phyloP scores from a whole-genome alignment of 1,139 yeast genomes.

The Komagataea norvegica region DNA sequence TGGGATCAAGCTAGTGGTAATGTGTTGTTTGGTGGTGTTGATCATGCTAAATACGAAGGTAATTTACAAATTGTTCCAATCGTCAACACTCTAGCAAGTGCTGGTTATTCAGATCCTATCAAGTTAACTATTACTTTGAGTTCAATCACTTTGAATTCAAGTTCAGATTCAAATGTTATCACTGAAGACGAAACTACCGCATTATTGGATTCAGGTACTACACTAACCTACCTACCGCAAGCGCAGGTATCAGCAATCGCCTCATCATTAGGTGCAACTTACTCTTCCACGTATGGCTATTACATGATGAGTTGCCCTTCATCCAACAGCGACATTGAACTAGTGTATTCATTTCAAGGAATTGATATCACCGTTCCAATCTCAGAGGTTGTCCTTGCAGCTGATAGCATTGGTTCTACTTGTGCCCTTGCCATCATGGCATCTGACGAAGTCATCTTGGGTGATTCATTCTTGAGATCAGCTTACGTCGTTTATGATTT shows the following conservation, averaged over 20 bases:
- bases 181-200: no score
- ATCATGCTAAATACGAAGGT: constrained; percentile 45
- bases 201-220: constrained; percentile 69
- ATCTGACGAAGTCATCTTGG: constrained; percentile 42
- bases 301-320: constrained; percentile 11
- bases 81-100: constrained; percentile 35
- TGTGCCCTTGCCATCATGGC: constrained; percentile 33
- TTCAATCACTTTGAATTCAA: constrained; percentile 44
- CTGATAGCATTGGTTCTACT: no score
- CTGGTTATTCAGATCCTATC: no score
- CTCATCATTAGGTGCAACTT: constrained; percentile 33
- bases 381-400: constrained; percentile 60
- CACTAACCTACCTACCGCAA: constrained; percentile 48
- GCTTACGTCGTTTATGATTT: constrained; percentile 79
- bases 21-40: constrained; percentile 53
- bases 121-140: no score
- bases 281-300: constrained; percentile 17
- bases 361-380: constrained; percentile 37
- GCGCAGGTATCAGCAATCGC: constrained; percentile 37
- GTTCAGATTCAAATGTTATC: no score
- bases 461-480: constrained; percentile 68
- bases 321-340: no score
- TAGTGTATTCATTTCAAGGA: constrained; percentile 1
- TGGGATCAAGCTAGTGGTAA: constrained; percentile 38
- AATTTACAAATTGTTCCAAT: constrained; percentile 40